These are phyloP conservation scores for Bipolaris gigantea DNA, from an alignment of 2,329 filamentous ascomycete genomes.

Conservation along the genomic window DNA sequence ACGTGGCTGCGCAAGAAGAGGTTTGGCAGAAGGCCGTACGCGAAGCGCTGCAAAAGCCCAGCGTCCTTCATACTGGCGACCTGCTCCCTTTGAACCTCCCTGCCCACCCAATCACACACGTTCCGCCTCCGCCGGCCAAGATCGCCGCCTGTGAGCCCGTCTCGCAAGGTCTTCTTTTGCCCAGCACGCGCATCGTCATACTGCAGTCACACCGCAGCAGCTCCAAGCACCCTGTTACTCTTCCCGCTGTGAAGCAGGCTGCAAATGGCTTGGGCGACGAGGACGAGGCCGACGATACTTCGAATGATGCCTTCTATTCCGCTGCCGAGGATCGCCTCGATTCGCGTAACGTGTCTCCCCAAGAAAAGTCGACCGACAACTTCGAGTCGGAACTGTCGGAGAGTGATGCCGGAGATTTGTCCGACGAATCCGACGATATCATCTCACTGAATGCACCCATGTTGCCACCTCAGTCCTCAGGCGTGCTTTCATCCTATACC, in stretches of 20 bases:
- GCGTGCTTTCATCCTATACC: conserved; percentile 76
- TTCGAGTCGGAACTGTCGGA: conserved; percentile 63
- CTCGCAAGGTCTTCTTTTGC: conserved; percentile 77
- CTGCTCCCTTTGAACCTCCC: conserved; percentile 75
- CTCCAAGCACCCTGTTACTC: conserved; percentile 55
- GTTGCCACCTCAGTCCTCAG: conserved; percentile 74
- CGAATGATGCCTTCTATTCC: conserved; percentile 90
- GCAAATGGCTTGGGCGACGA: conserved; percentile 62
- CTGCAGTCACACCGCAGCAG: conserved; percentile 60
- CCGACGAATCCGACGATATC: conserved; percentile 92
- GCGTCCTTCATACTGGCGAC: conserved; percentile 82
- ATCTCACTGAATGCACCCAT: conserved; percentile 84
- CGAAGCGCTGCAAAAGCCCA: conserved; percentile 70
- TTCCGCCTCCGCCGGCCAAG: conserved; percentile 79
- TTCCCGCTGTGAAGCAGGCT: conserved; percentile 49
- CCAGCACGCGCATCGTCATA: conserved; percentile 81
- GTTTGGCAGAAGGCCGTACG: conserved; percentile 58
- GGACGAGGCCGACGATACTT: conserved; percentile 83
- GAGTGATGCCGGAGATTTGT: conserved; percentile 73
- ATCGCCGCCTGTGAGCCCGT: conserved; percentile 95
- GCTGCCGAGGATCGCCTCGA: conserved; percentile 72
- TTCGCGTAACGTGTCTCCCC: conserved; percentile 45
- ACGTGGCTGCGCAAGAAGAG: conserved; percentile 36
- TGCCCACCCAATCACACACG: conserved; percentile 82
- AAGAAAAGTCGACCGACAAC: conserved; percentile 48